Evolutionary conservation across 495 filamentous ascomycete genomes (phyloP), one percentile per base, ranked within the genome.

Genomic region (Penicillium turbatum): DNA sequence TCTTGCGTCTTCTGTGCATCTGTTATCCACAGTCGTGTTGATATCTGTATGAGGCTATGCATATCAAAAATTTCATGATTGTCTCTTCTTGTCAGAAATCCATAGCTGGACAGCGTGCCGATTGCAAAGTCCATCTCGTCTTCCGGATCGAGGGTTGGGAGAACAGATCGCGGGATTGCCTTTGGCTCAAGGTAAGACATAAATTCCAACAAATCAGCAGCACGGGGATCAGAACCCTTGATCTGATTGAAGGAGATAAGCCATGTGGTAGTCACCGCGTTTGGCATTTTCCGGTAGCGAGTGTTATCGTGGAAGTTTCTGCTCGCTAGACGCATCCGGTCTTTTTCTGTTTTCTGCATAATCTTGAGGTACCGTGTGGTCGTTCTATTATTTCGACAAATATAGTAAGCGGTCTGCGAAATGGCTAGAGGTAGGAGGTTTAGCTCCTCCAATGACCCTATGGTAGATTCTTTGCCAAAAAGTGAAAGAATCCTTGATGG

Each of bases 231-330:
- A 12, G 44, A 51, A 12, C 62, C 48, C 19, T 62, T 62, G 40
- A 81, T 77, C 45, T 76, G 69, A 9, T 76, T 59, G 40, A 82
- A 77, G 4, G 76, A 77, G n/a, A 80, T 65, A 0, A 71, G 61
- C 76, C 73, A 82, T 10, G 78, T 83, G 0, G 62, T 64, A 15
- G 76, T 73, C 6, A 82, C 63, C 1, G 79, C 68, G 60, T 80
- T 81, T 41, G 67, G 66, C 45, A 65, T 59, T 13, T 59, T 60
- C 1, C 6, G 17, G 49, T 80, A 76, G 29, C 75, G 63, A 30
- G 61, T 60, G 3, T 62, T 59, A 50, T 78, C 74, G 6, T 58
- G 54, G 52, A 78, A 83, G n/a, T 78, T 71, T 55, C 60, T 57
- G 48, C 68, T 76, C 51, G 78, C 55, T 32, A 78, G 55, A 36